Conservation (phyloP, 352 stramenopile genomes). For the Blastocystis sp. region DNA sequence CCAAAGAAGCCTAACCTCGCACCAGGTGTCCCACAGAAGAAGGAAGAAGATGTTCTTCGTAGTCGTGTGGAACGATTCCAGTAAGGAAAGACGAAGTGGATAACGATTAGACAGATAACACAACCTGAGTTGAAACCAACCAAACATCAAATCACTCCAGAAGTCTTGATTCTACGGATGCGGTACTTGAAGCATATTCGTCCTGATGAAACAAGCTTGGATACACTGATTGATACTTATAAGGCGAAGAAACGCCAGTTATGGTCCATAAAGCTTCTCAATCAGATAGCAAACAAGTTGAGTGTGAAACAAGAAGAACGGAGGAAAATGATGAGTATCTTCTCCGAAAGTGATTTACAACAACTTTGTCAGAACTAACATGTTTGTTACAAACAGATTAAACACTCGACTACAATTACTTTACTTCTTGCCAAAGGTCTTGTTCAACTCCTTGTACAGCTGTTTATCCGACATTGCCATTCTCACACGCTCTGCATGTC, state of each 20-base stretch:
- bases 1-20: neutral
- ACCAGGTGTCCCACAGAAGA: neutral
- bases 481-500: slow-evolving; percentile 57
- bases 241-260: neutral
- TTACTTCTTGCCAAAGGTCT: slow-evolving; percentile 61
- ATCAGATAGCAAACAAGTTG: neutral
- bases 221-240: neutral
- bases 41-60: neutral
- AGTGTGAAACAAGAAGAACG: neutral
- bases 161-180: slow-evolving; percentile 18
- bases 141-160: neutral
- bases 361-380: neutral
- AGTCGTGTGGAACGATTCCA: neutral
- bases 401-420: neutral
- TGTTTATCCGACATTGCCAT: slow-evolving; percentile 63
- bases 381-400: slow-evolving; percentile 44
- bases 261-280: neutral
- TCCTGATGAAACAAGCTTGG: neutral
- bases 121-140: neutral
- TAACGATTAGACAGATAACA: neutral
- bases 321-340: neutral
- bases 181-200: slow-evolving; percentile 10
- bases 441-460: slow-evolving; percentile 61
- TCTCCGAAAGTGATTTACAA: neutral
- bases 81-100: neutral